Conservation (phyloP, 257 asterid genomes). For the Salvia hispanica region DNA sequence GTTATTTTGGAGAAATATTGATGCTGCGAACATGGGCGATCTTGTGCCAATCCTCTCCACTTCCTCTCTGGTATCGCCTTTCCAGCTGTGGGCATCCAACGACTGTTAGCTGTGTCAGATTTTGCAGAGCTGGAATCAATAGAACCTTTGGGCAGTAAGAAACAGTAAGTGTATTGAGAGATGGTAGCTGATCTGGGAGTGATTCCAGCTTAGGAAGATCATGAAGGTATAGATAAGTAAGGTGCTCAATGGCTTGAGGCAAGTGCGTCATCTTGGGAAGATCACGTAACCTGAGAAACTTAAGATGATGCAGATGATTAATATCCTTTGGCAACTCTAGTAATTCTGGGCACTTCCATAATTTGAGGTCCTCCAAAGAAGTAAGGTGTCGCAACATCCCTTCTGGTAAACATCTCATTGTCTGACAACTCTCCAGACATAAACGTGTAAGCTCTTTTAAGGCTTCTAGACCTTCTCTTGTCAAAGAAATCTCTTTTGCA, state of each 20-base stretch:
- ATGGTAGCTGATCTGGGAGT: background rate
- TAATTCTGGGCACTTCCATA: background rate
- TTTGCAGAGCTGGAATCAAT: slow-evolving; percentile 32
- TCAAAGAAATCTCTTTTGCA: background rate
- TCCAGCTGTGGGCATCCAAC: slow-evolving; percentile 26
- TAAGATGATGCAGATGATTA: slow-evolving; percentile 11
- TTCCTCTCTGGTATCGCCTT: background rate
- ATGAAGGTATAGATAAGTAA: slow-evolving; percentile 4
- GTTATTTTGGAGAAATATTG: background rate
- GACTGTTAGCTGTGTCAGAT: background rate
- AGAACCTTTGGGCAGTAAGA: slow-evolving; percentile 12
- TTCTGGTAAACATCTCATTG: background rate
- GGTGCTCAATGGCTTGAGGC: slow-evolving; percentile 1
- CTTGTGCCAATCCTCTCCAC: slow-evolving; percentile 30
- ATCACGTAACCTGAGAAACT: background rate
- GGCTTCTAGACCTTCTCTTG: background rate
- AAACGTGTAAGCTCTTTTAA: too few species aligned
- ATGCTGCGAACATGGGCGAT: slow-evolving; percentile 15
- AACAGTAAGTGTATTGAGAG: slow-evolving; percentile 12
- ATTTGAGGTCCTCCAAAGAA: background rate
- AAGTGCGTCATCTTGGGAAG: slow-evolving; percentile 15
- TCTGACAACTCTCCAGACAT: too few species aligned
- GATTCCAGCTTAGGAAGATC: slow-evolving; percentile 22
- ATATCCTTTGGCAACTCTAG: slow-evolving; percentile 16
- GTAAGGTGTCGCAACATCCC: background rate